These are phyloP conservation scores for Scheffersomyces parashehatae DNA, from an alignment of 1,139 yeast genomes.

Conservation along the genomic window DNA sequence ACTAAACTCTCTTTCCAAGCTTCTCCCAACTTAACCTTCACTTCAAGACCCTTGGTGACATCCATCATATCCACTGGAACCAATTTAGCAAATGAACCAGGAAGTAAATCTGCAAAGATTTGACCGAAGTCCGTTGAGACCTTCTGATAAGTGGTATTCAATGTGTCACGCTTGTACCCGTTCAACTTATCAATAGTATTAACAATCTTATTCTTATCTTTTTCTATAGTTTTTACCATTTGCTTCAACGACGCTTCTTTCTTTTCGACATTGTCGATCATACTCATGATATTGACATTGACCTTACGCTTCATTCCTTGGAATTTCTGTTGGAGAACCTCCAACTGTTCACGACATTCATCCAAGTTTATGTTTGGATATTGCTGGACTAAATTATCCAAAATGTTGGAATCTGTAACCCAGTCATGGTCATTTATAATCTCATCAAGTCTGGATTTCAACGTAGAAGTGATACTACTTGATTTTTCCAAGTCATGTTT, in stretches of 20 bases:
- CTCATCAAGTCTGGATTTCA: slow-evolving; percentile 46
- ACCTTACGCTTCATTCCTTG: slow-evolving; percentile 82
- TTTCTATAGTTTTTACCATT: slow-evolving; percentile 86
- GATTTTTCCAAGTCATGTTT: slow-evolving; percentile 67
- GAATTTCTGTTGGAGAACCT: slow-evolving; percentile 59
- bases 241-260: slow-evolving; percentile 75
- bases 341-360: slow-evolving; percentile 60
- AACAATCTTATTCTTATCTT: slow-evolving; percentile 86
- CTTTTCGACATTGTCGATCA: slow-evolving; percentile 92
- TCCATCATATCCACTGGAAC: slow-evolving; percentile 79
- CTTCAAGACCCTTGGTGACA: slow-evolving; percentile 88
- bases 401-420: slow-evolving; percentile 66
- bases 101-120: slow-evolving; percentile 84
- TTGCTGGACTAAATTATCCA: slow-evolving; percentile 54
- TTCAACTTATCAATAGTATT: slow-evolving; percentile 85
- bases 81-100: slow-evolving; percentile 87
- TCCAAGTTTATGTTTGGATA: slow-evolving; percentile 64
- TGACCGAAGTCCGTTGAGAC: slow-evolving; percentile 91
- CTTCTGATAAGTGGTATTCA: slow-evolving; percentile 80
- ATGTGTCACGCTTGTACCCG: slow-evolving; percentile 81
- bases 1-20: slow-evolving; percentile 97
- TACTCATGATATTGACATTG: slow-evolving; percentile 85
- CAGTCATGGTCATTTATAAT: slow-evolving; percentile 65
- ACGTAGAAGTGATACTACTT: slow-evolving; percentile 39
- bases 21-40: slow-evolving; percentile 84